Conservation (phyloP, 192 early-diverging fungal species). For the Phycomyces blakesleeanus region DNA sequence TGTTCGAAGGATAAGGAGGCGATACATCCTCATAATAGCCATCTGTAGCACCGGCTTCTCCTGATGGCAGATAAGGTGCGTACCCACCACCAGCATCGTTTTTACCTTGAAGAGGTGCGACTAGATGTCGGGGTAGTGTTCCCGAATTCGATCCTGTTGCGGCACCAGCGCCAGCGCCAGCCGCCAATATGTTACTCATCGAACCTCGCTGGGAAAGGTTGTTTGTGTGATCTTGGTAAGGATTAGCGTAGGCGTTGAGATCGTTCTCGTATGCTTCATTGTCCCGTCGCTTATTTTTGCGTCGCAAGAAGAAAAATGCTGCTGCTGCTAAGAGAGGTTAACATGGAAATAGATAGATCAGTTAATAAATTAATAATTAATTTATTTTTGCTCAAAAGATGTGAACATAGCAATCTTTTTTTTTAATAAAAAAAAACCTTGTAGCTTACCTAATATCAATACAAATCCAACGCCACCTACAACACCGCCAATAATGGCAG, state of each 20-base stretch:
- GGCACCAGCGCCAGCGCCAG: neutral
- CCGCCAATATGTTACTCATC: neutral
- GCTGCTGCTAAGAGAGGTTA: neutral
- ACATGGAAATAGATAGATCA: neutral
- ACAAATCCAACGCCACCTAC: neutral
- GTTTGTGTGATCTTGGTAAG: neutral
- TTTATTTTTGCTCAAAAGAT: neutral
- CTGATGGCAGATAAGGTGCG: neutral
- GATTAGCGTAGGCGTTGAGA: neutral
- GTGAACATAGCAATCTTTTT: too few relatives aligned
- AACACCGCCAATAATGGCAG: neutral
- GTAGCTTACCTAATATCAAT: neutral
- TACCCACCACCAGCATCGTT: neutral
- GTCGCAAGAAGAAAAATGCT: neutral
- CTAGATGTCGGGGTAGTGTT: neutral
- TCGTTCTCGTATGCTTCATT: neutral
- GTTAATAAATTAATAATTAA: neutral
- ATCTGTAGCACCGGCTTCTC: neutral
- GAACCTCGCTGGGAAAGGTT: neutral
- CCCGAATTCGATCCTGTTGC: neutral
- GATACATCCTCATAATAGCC: neutral
- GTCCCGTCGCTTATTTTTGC: neutral
- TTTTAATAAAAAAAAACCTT: too few relatives aligned
- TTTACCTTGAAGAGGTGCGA: constrained; percentile 1
- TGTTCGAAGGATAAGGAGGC: neutral